Percentiles rank a stretch among this genome's conserved stretches.
Conservation (phyloP, 768 basidiomycete genomes). For the Collybiopsis confluens region DNA sequence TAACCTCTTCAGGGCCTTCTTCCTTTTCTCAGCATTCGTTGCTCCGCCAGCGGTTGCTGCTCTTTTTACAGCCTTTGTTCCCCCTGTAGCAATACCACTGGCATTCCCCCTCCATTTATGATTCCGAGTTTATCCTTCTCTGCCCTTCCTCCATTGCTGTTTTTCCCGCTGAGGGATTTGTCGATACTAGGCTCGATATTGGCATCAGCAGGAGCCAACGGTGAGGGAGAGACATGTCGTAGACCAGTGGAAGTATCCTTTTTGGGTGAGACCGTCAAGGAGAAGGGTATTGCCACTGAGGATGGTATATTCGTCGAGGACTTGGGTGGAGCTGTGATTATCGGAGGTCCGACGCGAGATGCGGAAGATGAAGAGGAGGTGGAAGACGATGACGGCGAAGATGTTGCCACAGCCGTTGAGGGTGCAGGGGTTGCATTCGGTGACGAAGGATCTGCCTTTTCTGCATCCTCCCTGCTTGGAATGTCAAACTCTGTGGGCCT, state of each 20-base stretch:
- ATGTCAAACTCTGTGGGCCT: constrained; percentile 69
- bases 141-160: constrained; percentile 22
- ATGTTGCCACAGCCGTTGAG: constrained; percentile 17
- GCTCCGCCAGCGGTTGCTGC: constrained; percentile 48
- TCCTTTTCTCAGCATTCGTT: constrained; percentile 73
- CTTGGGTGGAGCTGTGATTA: constrained; percentile 31
- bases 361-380: constrained; percentile 19
- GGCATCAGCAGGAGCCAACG: constrained; percentile 66
- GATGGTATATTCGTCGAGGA: constrained; percentile 40
- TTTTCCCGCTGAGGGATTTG: constrained; percentile 12
- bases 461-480: constrained; percentile 24
- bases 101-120: constrained; percentile 7
- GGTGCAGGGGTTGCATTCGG: constrained; percentile 11
- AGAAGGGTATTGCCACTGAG: constrained; percentile 28
- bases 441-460: background rate
- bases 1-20: constrained; percentile 82
- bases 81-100: constrained; percentile 21
- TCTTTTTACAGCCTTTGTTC: constrained; percentile 66
- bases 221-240: constrained; percentile 64
- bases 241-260: constrained; percentile 46
- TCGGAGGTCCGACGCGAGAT: constrained; percentile 19
- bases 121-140: background rate
- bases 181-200: constrained; percentile 46
- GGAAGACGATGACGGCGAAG: constrained; percentile 25
- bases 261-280: constrained; percentile 30